Base-by-base conservation (phyloP, 108 stramenopile species). In the Pseudonitzschia multiseries region DNA sequence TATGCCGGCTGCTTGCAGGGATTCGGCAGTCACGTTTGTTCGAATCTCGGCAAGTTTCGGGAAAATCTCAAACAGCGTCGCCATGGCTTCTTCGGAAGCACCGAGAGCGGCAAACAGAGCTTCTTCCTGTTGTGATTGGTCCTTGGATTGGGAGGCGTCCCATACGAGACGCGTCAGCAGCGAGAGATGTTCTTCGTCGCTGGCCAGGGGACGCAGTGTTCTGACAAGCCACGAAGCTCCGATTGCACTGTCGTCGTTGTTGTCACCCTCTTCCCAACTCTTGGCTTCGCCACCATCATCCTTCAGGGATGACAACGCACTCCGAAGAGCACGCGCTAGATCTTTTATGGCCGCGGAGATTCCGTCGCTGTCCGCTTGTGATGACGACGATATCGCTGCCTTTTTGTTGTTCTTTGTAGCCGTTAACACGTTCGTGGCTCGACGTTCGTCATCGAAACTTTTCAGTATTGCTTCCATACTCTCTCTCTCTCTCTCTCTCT, bases 71-170 rank as follows among this genome's bases (percentile, higher is more conserved):
- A 86, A 77, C 32, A 90, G 51, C 6, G 76, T 68, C 22, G 68
- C 72, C 84, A 90, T 79, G 56, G 79, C 78, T 42, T 73, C 73
- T 54, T 90, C 89, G 42, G 81, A 73, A 42, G 70, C 71, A 31
- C 89, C 89, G 50, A 90, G 72, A 8, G 76, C 73, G 33, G 86
- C 76, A 79, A 90, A 90, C 0, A 90, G 75, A 10, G 84, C 86
- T 14, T 81, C 82, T 48, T 67, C 66, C 63, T 84, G 77, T 20
- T 74, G 69, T n/a, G 70, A 60, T 60, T 83, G 80, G 42, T 83
- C 74, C 24, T 50, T 18, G 21, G 65, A 57, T 22, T 77, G 67
- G 52, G 66, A 53, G 27, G 81, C 82, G 31, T 83, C 77, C 66
- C 65, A 77, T 14, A 85, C 76, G 21, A 74, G 68, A 15, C 69